Evolutionary conservation across 768 basidiomycete species (phyloP).

Genomic region (Kwoniella sp.): DNA sequence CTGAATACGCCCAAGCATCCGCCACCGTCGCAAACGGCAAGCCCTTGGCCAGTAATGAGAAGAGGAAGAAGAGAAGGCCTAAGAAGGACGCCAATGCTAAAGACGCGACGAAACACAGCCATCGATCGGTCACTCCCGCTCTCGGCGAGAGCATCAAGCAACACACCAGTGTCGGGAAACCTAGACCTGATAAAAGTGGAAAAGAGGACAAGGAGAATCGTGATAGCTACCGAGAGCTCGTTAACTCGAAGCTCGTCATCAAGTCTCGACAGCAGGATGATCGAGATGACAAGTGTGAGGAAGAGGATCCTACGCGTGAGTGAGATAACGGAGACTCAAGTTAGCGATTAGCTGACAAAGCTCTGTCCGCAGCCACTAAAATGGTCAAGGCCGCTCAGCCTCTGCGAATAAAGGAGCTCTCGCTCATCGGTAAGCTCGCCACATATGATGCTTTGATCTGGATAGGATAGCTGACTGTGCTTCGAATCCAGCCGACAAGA

Average conservation of each 20-base stretch:
- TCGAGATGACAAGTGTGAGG: conserved; percentile 13
- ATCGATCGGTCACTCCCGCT: conserved; percentile 30
- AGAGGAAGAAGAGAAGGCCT: conserved; percentile 31
- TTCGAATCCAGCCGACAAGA: conserved; percentile 31
- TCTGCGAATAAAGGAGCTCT: conserved; percentile 35
- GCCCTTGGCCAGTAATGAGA: conserved; percentile 6
- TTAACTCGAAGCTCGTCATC: conserved; percentile 33
- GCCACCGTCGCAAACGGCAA: background rate
- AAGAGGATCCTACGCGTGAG: conserved; percentile 47
- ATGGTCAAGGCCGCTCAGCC: conserved; percentile 45
- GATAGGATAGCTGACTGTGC: background rate
- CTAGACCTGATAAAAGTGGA: background rate
- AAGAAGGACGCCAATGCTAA: conserved; percentile 14
- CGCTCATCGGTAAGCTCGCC: conserved; percentile 29
- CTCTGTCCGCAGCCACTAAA: conserved; percentile 37
- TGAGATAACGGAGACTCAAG: background rate
- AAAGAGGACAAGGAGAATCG: conserved; percentile 19
- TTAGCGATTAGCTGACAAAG: background rate
- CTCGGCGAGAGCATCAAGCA: conserved; percentile 48
- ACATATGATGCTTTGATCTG: background rate
- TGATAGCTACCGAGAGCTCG: conserved; percentile 4
- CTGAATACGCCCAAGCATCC: conserved; percentile 13
- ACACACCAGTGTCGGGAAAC: conserved; percentile 29
- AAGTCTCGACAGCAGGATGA: conserved; percentile 23
- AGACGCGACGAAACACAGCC: background rate